phyloP scores from a whole-genome alignment of 805 yeast species.

The Candida silvatica region DNA sequence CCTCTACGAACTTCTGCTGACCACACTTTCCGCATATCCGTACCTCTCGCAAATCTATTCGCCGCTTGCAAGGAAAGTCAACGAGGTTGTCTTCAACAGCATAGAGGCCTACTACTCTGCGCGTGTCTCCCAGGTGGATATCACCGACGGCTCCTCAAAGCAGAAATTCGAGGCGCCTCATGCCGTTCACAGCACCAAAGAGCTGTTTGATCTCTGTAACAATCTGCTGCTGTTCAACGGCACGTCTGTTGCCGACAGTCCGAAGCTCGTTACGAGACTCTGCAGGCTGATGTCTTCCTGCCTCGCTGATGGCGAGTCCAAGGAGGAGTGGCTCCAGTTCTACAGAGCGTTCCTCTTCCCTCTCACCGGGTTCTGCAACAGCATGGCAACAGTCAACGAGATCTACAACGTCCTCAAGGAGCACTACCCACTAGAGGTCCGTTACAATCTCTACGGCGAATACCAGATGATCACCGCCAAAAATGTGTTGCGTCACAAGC shows the following conservation, averaged over 20 bases:
- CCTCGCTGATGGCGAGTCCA: conserved; percentile 19
- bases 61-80: conserved; percentile 37
- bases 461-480: conserved; percentile 51
- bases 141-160: neutral
- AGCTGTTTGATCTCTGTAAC: conserved; percentile 7
- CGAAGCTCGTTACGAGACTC: conserved; percentile 44
- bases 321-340: conserved; percentile 45
- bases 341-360: conserved; percentile 64
- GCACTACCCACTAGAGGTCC: conserved; percentile 46
- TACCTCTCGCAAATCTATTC: conserved; percentile 46
- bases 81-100: conserved; percentile 38
- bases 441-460: conserved; percentile 80
- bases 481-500: conserved; percentile 43
- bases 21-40: conserved; percentile 53
- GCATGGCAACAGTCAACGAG: conserved; percentile 52
- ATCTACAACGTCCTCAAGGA: conserved; percentile 43
- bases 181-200: conserved; percentile 5
- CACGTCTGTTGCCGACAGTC: conserved; percentile 39
- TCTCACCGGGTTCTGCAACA: conserved; percentile 42
- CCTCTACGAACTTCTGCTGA: conserved; percentile 51
- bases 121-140: conserved; percentile 19
- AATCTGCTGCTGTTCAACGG: conserved; percentile 48
- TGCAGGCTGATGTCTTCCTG: conserved; percentile 48
- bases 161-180: neutral
- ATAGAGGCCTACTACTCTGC: conserved; percentile 40